Percentiles rank a stretch among this genome's conserved stretches.
Evolutionary conservation across 129 eudicot species (phyloP).

Genomic region (Gnaphalium uliginosum): DNA sequence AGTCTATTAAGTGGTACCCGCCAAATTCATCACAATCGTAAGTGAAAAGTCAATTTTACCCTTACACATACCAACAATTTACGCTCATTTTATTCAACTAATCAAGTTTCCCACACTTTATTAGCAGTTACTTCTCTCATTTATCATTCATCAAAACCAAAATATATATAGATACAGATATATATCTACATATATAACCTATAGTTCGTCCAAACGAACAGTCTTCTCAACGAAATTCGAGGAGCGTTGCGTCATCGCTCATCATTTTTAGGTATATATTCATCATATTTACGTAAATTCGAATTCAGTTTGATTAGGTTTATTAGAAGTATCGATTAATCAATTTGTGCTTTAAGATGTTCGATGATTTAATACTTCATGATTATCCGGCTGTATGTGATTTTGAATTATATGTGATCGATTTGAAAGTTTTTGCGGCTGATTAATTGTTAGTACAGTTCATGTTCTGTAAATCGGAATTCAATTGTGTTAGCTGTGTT

Average conservation of each 20-base stretch:
- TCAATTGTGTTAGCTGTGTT: neutral
- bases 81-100: conserved; percentile 20
- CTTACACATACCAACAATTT: conserved; percentile 15
- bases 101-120: conserved; percentile 36
- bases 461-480: neutral
- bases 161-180: neutral
- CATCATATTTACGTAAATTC: conserved; percentile 1
- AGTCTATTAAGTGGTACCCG: conserved; percentile 41
- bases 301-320: neutral
- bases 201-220: neutral
- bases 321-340: neutral
- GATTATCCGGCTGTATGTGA: neutral
- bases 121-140: neutral
- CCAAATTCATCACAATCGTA: conserved; percentile 38
- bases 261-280: neutral
- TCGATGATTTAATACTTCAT: neutral
- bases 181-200: neutral
- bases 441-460: neutral
- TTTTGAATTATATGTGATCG: neutral
- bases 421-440: conserved; percentile 1
- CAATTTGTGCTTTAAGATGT: conserved; percentile 4
- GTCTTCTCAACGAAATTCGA: conserved; percentile 1
- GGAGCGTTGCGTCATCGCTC: neutral
- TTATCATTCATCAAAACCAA: neutral
- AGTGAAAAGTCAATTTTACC: conserved; percentile 6